phyloP scores from a whole-genome alignment of 352 stramenopile species.

The Nothophytophthora sp. region DNA sequence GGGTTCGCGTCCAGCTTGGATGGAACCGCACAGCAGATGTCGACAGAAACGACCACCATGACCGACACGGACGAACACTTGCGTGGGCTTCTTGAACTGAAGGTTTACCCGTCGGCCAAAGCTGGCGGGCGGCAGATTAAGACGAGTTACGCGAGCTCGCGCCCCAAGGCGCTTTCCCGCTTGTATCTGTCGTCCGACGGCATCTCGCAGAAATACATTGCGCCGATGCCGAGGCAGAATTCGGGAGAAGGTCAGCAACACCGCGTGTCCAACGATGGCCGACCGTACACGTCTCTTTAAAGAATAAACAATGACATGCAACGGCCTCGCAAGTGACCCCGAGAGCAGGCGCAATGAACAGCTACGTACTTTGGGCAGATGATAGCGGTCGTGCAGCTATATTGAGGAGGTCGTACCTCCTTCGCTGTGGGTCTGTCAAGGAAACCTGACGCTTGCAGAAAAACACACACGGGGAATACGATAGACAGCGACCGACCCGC shows the following conservation, averaged over 20 bases:
- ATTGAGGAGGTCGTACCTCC: no score
- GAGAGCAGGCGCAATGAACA: background rate
- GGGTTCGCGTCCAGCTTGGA: slow-evolving; percentile 18
- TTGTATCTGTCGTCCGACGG: slow-evolving; percentile 76
- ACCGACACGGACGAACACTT: slow-evolving; percentile 39
- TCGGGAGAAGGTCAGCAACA: slow-evolving; percentile 7
- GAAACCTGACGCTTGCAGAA: no score
- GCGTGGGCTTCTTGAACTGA: slow-evolving; percentile 57
- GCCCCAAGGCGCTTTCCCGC: slow-evolving; percentile 56
- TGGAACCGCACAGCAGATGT: slow-evolving; percentile 12
- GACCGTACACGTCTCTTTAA: slow-evolving; percentile 36
- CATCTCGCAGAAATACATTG: slow-evolving; percentile 72
- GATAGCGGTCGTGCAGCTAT: no score
- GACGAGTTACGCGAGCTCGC: slow-evolving; percentile 49
- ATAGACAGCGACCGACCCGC: no score
- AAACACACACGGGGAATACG: no score
- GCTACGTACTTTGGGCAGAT: background rate
- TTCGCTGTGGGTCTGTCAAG: no score
- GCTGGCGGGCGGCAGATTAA: slow-evolving; percentile 63
- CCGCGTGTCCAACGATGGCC: slow-evolving; percentile 19
- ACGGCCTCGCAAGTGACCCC: background rate
- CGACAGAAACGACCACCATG: no score
- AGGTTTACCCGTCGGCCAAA: slow-evolving; percentile 50
- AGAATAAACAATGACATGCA: background rate
- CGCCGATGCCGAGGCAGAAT: slow-evolving; percentile 29